Conservation (phyloP, 192 early-diverging fungal species). For the Rhizophagus prolifer region DNA sequence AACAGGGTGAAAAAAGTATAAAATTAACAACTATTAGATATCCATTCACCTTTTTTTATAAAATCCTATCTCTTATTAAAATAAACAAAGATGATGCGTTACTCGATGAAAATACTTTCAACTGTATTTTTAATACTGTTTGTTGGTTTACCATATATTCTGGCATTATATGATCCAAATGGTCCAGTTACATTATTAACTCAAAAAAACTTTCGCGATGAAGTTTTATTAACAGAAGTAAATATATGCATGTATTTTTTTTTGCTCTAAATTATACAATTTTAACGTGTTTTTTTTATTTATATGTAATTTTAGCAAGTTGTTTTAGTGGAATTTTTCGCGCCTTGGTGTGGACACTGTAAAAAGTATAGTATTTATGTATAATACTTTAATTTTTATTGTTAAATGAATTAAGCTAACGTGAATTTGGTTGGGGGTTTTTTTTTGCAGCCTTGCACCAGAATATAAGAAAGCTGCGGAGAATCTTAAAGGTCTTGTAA, state of each 20-base stretch:
- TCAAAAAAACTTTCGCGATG: constrained; percentile 60
- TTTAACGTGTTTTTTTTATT: neutral
- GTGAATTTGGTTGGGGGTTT: neutral
- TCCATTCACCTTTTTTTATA: too few relatives aligned
- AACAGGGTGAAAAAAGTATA: too few relatives aligned
- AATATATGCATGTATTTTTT: neutral
- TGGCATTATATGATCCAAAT: constrained; percentile 27
- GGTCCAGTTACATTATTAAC: constrained; percentile 54
- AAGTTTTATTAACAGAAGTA: constrained; percentile 70
- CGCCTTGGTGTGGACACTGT: constrained; percentile 97
- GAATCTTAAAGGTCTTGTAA: constrained; percentile 80
- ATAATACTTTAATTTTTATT: neutral
- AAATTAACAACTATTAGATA: too few relatives aligned
- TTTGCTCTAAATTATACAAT: neutral
- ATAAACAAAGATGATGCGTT: neutral
- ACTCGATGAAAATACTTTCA: neutral
- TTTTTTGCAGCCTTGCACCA: constrained; percentile 61
- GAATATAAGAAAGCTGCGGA: constrained; percentile 88
- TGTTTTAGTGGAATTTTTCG: constrained; percentile 91
- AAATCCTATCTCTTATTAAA: too few relatives aligned
- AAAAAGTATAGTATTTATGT: constrained; percentile 55
- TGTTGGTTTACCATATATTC: neutral
- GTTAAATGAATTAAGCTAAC: neutral
- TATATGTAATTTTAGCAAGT: constrained; percentile 50
- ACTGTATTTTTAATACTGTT: neutral